These are phyloP conservation scores for Cercophora scortea DNA, from an alignment of 495 filamentous ascomycete species.

Conservation along the genomic window DNA sequence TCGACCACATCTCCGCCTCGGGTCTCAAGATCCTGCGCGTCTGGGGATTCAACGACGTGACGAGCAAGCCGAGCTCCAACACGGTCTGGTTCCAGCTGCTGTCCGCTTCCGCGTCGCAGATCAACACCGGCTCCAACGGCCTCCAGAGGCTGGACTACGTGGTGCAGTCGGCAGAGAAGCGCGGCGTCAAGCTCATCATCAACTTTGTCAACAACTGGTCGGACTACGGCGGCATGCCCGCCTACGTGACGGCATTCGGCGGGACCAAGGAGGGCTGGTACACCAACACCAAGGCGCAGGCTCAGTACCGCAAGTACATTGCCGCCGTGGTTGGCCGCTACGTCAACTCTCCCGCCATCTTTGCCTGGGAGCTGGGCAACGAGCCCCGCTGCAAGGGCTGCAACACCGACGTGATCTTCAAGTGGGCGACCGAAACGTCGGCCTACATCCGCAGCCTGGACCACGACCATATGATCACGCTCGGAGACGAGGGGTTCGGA, in stretches of 20 bases:
- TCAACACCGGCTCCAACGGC: slow-evolving; percentile 61
- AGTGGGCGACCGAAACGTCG: slow-evolving; percentile 54
- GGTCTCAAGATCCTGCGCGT: slow-evolving; percentile 62
- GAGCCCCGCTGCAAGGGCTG: slow-evolving; percentile 62
- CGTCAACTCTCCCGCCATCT: slow-evolving; percentile 46
- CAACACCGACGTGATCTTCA: slow-evolving; percentile 45
- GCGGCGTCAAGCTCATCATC: slow-evolving; percentile 47
- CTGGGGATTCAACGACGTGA: slow-evolving; percentile 64
- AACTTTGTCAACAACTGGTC: slow-evolving; percentile 51
- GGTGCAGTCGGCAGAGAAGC: slow-evolving; percentile 44
- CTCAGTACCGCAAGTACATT: slow-evolving; percentile 56
- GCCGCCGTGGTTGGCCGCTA: slow-evolving; percentile 55
- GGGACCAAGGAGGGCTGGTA: slow-evolving; percentile 48
- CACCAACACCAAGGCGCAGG: slow-evolving; percentile 46
- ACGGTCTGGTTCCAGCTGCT: slow-evolving; percentile 56
- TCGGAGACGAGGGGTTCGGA: slow-evolving; percentile 53
- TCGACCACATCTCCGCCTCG: slow-evolving; percentile 39
- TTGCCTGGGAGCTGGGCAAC: slow-evolving; percentile 67
- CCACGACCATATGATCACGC: slow-evolving; percentile 56
- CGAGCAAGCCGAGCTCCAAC: slow-evolving; percentile 30
- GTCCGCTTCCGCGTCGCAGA: slow-evolving; percentile 42
- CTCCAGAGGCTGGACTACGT: slow-evolving; percentile 57
- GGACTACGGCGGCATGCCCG: slow-evolving; percentile 60
- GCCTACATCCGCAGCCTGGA: slow-evolving; percentile 60
- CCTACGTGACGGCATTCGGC: slow-evolving; percentile 58